A percentile compares a stretch with the other conserved stretches of the same genome.
Evolutionary conservation across 306 rosid species (phyloP).

Genomic region (Castanea sativa): DNA sequence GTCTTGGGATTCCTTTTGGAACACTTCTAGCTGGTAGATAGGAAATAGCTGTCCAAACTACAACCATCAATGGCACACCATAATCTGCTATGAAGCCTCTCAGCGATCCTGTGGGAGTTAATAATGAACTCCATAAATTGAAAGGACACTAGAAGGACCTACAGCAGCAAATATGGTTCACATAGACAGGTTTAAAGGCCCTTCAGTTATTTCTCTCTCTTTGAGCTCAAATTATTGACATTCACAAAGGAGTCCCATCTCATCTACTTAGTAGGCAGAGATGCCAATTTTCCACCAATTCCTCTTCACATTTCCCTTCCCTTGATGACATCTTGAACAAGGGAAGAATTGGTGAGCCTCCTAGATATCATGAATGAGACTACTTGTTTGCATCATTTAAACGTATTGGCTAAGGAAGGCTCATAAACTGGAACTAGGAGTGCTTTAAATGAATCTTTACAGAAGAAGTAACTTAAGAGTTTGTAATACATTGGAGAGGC

Average conservation of each 20-base stretch:
- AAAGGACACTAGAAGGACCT: neutral
- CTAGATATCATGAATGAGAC: too few relatives aligned
- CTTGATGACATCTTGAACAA: neutral
- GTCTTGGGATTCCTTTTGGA: conserved; percentile 75
- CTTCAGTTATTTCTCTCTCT: neutral
- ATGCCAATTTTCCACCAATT: neutral
- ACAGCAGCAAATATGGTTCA: neutral
- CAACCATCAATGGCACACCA: conserved; percentile 78
- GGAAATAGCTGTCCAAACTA: conserved; percentile 70
- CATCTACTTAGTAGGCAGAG: neutral
- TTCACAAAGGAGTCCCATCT: neutral
- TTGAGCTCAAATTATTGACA: neutral
- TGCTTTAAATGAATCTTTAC: neutral
- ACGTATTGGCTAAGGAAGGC: too few relatives aligned
- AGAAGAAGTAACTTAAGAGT: neutral
- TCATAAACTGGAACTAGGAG: neutral
- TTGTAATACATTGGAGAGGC: neutral
- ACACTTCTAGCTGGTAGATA: conserved; percentile 57
- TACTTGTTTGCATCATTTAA: too few relatives aligned
- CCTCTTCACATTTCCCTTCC: neutral
- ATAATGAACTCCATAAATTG: conserved; percentile 7
- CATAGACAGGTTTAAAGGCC: neutral
- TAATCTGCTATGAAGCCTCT: conserved; percentile 76
- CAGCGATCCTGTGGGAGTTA: conserved; percentile 46
- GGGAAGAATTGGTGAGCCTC: too few relatives aligned